phyloP scores from a whole-genome alignment of 2,329 filamentous ascomycete species.

The Aspergillus jensenii region DNA sequence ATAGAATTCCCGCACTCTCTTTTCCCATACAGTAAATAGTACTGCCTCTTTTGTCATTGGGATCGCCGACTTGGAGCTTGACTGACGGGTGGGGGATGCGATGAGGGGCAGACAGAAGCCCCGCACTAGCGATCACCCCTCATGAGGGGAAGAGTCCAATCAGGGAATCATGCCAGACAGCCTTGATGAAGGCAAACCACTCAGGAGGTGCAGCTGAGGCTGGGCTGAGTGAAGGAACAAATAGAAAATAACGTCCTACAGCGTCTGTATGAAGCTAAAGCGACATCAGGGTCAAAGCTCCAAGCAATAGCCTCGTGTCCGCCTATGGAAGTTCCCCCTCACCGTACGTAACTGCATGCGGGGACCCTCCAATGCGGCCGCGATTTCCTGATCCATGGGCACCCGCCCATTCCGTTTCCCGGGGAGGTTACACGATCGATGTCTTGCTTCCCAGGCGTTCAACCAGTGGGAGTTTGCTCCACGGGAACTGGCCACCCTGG shows the following conservation, averaged over 20 bases:
- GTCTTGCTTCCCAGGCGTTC: neutral
- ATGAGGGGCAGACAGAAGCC: neutral
- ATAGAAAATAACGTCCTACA: neutral
- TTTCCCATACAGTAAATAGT: neutral
- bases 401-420: neutral
- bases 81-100: neutral
- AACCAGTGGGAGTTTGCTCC: neutral
- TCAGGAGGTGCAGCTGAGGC: neutral
- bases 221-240: neutral
- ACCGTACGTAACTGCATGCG: conserved; percentile 3
- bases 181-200: neutral
- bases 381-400: neutral
- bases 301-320: neutral
- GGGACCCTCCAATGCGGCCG: neutral
- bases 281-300: neutral
- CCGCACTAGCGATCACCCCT: conserved; percentile 10
- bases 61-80: neutral
- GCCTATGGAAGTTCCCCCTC: neutral
- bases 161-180: neutral
- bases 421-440: neutral
- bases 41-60: neutral
- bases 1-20: neutral
- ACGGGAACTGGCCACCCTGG: neutral
- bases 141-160: conserved; percentile 15
- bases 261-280: neutral